Evolutionary conservation across 352 stramenopile genomes (phyloP), one percentile per base, ranked within the genome.

Genomic region (Pythium periplocum): DNA sequence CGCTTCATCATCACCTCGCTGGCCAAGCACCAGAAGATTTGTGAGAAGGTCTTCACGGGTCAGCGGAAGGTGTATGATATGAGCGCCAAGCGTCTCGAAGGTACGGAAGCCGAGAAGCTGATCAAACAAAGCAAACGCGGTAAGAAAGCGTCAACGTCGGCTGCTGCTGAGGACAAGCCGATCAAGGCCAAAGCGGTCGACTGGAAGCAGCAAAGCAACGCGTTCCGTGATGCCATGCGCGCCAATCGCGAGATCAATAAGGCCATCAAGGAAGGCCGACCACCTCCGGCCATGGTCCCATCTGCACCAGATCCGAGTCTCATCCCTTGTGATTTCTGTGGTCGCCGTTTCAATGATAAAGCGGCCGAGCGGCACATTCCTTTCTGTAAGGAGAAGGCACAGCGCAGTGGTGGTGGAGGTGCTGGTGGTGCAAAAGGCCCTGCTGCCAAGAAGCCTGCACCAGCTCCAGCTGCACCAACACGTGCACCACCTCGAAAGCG

Each of bases 311-410:
- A 96, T 49, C 80, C 80, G 38, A 94, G 79, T 41, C 68, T 97
- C 5, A 90, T 98, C 26, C 86, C 83, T 39, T 98, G 92, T 61
- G 87, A 95, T 53, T 89, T 95, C 63, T 98, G 92, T 62, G 82
- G 72, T 50, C 82, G 92, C 7, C 77, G 79, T 17, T 98, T 97
- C 61, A 98, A 97, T 56, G 84, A 97, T 37, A 85, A 84, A 34
- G 90, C 92, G 0, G 92, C 89, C 1, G 90, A 97, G 47, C 71
- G 92, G 3, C 92, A 98, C 61, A 98, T 98, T 52, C 67, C 88
- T 12, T 89, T 94, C 55, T 98, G 92, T 60, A 80, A 90, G 58
- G 82, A 96, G 59, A 96, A 90, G 53, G 67, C 78, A 4, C 74
- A 86, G 61, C 72, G 76, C 10, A 68, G 75, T 34, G 78, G 52